These are phyloP conservation scores for Boletus subcaerulescens DNA, from an alignment of 768 basidiomycete species.

Conservation along the genomic window DNA sequence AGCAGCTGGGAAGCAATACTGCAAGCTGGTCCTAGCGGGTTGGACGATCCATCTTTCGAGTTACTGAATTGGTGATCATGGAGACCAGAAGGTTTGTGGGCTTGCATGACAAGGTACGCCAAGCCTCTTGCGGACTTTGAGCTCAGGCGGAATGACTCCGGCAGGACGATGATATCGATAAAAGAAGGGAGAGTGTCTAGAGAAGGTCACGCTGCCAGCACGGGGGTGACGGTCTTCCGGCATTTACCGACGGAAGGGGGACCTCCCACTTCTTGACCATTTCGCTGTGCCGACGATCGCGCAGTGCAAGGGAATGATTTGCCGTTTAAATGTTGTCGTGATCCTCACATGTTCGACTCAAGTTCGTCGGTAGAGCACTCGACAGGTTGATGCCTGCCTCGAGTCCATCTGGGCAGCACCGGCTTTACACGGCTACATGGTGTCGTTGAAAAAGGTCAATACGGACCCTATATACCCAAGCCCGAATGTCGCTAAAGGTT, in stretches of 20 bases:
- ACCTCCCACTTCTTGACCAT: too few relatives aligned
- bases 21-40: neutral
- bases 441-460: too few relatives aligned
- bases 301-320: neutral
- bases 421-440: too few relatives aligned
- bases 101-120: slow-evolving; percentile 10
- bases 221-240: slow-evolving; percentile 13
- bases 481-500: too few relatives aligned
- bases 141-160: slow-evolving; percentile 1
- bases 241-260: too few relatives aligned
- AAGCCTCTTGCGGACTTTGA: slow-evolving; percentile 15
- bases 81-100: slow-evolving; percentile 20
- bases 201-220: slow-evolving; percentile 16
- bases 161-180: slow-evolving; percentile 4
- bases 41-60: slow-evolving; percentile 15
- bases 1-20: slow-evolving; percentile 1
- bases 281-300: neutral
- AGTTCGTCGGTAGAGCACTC: neutral
- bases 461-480: too few relatives aligned
- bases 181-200: slow-evolving; percentile 18
- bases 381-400: slow-evolving; percentile 3
- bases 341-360: neutral
- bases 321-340: too few relatives aligned
- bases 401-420: neutral
- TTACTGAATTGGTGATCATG: slow-evolving; percentile 22